These are phyloP conservation scores for Aspergillus ellipticus DNA, from an alignment of 495 filamentous ascomycete genomes.

Conservation along the genomic window DNA sequence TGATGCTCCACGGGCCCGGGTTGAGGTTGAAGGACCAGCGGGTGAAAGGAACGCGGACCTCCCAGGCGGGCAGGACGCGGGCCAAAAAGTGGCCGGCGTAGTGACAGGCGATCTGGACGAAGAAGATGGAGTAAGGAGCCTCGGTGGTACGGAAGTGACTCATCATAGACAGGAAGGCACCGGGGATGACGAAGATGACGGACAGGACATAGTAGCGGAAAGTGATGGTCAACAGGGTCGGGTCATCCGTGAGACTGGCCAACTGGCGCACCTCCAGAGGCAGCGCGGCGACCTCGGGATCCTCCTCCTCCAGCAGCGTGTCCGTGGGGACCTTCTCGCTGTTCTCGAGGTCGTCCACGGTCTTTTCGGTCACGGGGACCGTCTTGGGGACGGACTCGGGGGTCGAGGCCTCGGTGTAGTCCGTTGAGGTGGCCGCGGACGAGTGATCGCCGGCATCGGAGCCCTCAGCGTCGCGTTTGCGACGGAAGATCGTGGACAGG, in stretches of 20 bases:
- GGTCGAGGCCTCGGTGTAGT: not conserved
- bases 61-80: constrained; percentile 43
- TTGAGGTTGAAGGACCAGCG: constrained; percentile 49
- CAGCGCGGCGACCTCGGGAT: constrained; percentile 1
- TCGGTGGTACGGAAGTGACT: constrained; percentile 51
- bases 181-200: constrained; percentile 49
- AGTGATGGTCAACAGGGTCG: constrained; percentile 48
- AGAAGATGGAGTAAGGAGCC: constrained; percentile 55
- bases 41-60: constrained; percentile 45
- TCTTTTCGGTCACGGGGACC: not conserved
- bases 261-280: constrained; percentile 41
- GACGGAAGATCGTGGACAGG: constrained; percentile 1
- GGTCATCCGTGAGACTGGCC: constrained; percentile 51
- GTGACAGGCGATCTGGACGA: constrained; percentile 54
- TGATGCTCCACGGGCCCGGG: constrained; percentile 54
- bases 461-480: not conserved
- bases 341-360: not conserved
- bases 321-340: not conserved
- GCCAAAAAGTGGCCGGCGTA: constrained; percentile 54
- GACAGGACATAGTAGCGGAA: constrained; percentile 55
- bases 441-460: not conserved
- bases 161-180: constrained; percentile 52
- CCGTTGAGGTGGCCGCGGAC: not conserved
- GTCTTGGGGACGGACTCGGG: not conserved
- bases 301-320: not conserved